Evolutionary conservation across 768 basidiomycete genomes (phyloP), one percentile per base, ranked within the genome.

Genomic region (Calocybe gangraenosa): DNA sequence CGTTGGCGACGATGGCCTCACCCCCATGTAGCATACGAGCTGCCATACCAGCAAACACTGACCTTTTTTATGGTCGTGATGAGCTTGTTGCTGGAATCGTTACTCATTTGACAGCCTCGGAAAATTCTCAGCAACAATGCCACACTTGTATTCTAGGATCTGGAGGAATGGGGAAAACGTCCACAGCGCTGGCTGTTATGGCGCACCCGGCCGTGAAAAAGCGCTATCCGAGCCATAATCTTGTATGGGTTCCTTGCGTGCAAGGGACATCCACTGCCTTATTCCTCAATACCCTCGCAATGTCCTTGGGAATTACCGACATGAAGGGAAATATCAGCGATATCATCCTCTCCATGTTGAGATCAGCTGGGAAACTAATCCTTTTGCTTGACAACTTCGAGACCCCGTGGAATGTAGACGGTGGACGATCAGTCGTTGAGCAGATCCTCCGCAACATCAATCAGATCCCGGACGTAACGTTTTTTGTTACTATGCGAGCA

Each of bases 351-450:
- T 39, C 30, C 2, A 48, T 37, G 14, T 51, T 62, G 9, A 40
- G 23, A 13, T 38, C 39, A 35, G 32, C 36, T n/a, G n/a, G 34
- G 10, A 44, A 50, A 8, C 53, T 40, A 32, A 40, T 66, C 8
- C 25, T 67, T 34, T 53, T 61, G 9, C 44, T 67, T 7, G 65
- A 67, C 41, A 67, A 67, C 40, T 59, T 67, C 7, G 66, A 67
- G 47, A 64, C 63, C 1, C 54, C 58, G 0, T 67, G 64, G 65
- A 62, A 64, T 35, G 17, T 35, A n/a, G 34, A 35, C 7, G 34
- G 34, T 7, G 34, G 34, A 14, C 34, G 34, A 18, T 35, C 34
- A 14, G 34, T 7, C 5, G 17, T 14, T 4, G 34, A 35, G 17
- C 34, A 35, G 14, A 35, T 18, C 6, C n/a, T 35, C 5, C 34